Percentiles rank a stretch among this genome's conserved stretches.
Conservation (phyloP, 176 grass and related monocot genomes). For the Carex cristatella region DNA sequence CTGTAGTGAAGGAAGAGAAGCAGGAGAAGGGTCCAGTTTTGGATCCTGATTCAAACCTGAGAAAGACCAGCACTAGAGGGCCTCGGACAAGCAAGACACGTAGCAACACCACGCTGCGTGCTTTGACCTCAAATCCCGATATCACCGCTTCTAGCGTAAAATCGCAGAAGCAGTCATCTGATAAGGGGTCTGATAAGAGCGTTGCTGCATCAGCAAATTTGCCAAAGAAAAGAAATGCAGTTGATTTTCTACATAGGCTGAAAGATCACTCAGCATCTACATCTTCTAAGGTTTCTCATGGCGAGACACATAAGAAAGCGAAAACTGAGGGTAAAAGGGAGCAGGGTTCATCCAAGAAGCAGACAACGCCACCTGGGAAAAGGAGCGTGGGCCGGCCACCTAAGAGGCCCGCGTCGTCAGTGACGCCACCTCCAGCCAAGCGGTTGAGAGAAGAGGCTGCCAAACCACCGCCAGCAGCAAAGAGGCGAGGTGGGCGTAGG, state of each 20-base stretch:
- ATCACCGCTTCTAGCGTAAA: constrained; percentile 25
- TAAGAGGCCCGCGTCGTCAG: constrained; percentile 36
- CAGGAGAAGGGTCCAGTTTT: not conserved
- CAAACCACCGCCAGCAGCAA: constrained; percentile 23
- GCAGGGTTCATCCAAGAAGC: constrained; percentile 37
- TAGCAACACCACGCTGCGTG: constrained; percentile 17
- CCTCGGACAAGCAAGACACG: constrained; percentile 47
- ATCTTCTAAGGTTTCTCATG: constrained; percentile 42
- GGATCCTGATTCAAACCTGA: constrained; percentile 28
- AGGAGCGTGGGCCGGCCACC: constrained; percentile 58
- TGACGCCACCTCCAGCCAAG: constrained; percentile 45
- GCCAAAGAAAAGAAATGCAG: constrained; percentile 60
- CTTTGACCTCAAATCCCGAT: constrained; percentile 4
- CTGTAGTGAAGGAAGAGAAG: constrained; percentile 29
- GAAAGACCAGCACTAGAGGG: constrained; percentile 29
- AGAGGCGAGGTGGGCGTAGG: constrained; percentile 44
- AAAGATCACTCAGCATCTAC: constrained; percentile 37
- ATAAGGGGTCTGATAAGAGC: constrained; percentile 31
- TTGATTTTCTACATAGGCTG: constrained; percentile 77
- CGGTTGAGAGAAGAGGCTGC: constrained; percentile 43
- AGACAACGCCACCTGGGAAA: constrained; percentile 20
- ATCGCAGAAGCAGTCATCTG: constrained; percentile 17
- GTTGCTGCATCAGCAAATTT: not conserved
- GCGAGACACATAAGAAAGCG: constrained; percentile 43
- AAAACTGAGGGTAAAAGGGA: constrained; percentile 39